Base-by-base conservation (phyloP, 2,329 filamentous ascomycete genomes). In the Xylaria sp. region DNA sequence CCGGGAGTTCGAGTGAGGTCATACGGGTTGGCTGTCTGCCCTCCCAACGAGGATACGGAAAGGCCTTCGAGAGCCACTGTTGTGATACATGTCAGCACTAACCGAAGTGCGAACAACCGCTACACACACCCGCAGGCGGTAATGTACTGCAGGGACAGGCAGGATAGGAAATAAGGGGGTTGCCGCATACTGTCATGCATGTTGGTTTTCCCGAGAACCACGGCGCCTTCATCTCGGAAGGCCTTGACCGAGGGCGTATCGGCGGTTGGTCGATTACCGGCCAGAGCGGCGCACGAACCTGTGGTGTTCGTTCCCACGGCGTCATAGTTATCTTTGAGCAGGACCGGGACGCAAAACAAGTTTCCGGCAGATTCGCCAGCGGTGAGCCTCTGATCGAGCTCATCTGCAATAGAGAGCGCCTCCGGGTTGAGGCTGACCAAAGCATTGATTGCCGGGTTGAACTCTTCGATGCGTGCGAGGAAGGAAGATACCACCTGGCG, bases 301-400 rank as follows among this genome's bases (percentile, higher is more conserved):
- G 83, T 87, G 1, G 85, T 88, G 40, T 77, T 77, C 69, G 84
- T 78, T 18, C 77, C 76, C 0, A 67, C 59, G 0, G 82, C 81
- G 50, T 85, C 79, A 63, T 79, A 86, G 63, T 87, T 88, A 69
- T 88, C 85, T 66, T 88, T 88, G 5, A 88, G 69, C 4, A 88
- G 64, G 11, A 86, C 68, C 0, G 85, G 85, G 17, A 88, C 74
- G 63, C 85, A 85, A 66, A 87, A 84, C 1, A 88, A 71, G 1
- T 76, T 64, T 1, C 76, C 79, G 0, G 76, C 78, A 20, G 73
- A 71, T 63, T 84, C 82, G 2, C 78, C 77, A 2, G 72, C 64
- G 2, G 73, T 68, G 7, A 84, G 67, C 11, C 66, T 63, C 9
- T 61, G 56, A 62, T 87, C 84, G 21, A 83, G 66, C 1, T 70